Conservation (phyloP, 768 basidiomycete species). For the Mycena metata region DNA sequence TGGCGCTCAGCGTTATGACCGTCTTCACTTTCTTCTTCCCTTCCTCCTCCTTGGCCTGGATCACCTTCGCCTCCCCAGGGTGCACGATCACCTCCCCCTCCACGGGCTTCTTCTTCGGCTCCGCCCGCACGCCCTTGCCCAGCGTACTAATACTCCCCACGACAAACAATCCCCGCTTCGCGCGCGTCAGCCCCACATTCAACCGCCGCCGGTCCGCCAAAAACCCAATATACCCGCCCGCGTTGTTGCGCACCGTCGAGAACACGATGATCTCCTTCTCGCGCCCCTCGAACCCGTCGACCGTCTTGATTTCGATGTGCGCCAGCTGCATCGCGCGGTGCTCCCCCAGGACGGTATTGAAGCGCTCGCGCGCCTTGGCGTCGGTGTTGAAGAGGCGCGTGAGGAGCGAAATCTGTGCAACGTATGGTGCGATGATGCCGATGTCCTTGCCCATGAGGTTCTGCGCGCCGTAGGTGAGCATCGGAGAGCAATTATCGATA, state of each 20-base stretch:
- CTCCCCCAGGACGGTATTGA: conserved; percentile 71
- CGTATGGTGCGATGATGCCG: conserved; percentile 94
- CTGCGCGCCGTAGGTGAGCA: conserved; percentile 48
- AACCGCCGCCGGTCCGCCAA: conserved; percentile 87
- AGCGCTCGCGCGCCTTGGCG: conserved; percentile 63
- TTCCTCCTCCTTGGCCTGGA: conserved; percentile 23
- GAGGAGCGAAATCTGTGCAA: conserved; percentile 85
- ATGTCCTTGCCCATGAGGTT: conserved; percentile 80
- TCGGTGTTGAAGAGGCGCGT: conserved; percentile 75
- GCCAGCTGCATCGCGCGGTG: conserved; percentile 74
- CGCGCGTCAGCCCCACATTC: conserved; percentile 93
- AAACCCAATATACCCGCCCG: conserved; percentile 85
- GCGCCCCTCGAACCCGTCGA: conserved; percentile 94
- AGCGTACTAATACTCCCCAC: conserved; percentile 81
- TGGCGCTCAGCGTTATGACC: conserved; percentile 18
- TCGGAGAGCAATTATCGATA: conserved; percentile 27
- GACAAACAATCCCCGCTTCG: conserved; percentile 87
- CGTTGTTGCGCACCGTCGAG: conserved; percentile 90
- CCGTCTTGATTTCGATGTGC: conserved; percentile 89
- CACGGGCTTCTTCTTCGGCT: conserved; percentile 27
- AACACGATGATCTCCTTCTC: conserved; percentile 95
- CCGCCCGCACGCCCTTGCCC: conserved; percentile 57
- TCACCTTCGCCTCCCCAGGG: conserved; percentile 31
- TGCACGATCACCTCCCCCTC: conserved; percentile 28
- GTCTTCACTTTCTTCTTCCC: conserved; percentile 36